Evolutionary conservation across 257 asterid species (phyloP).

Genomic region (Rehmannia glutinosa): DNA sequence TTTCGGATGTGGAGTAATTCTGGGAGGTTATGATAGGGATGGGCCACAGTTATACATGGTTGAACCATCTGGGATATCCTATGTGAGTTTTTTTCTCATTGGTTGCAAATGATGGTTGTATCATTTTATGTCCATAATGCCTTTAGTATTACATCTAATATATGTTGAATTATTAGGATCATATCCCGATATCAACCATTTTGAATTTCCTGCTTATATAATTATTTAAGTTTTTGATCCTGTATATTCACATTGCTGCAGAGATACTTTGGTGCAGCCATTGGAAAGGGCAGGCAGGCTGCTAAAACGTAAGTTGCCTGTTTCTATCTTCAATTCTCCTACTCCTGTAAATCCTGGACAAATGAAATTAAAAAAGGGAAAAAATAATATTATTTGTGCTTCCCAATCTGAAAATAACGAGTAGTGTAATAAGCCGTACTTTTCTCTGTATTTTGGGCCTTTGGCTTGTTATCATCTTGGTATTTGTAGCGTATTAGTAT

Average conservation of each 20-base stretch:
- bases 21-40: constrained; percentile 95
- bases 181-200: background rate
- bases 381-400: too few relatives aligned
- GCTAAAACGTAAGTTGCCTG: constrained; percentile 77
- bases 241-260: constrained; percentile 20
- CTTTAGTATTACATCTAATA: background rate
- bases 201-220: too few relatives aligned
- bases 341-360: background rate
- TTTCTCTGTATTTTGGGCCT: too few relatives aligned
- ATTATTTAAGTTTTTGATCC: too few relatives aligned
- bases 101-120: background rate
- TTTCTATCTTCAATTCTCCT: background rate
- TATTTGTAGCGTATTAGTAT: too few relatives aligned
- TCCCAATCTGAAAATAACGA: too few relatives aligned
- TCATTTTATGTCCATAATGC: background rate
- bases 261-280: constrained; percentile 95
- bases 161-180: background rate
- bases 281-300: constrained; percentile 96
- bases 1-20: constrained; percentile 86
- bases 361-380: background rate
- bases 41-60: constrained; percentile 91
- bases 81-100: constrained; percentile 40
- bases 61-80: constrained; percentile 86
- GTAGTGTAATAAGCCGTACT: too few relatives aligned
- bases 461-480: constrained; percentile 2